Evolutionary conservation across 176 grass and related monocot genomes (phyloP).

Genomic region (Thalia dealbata): DNA sequence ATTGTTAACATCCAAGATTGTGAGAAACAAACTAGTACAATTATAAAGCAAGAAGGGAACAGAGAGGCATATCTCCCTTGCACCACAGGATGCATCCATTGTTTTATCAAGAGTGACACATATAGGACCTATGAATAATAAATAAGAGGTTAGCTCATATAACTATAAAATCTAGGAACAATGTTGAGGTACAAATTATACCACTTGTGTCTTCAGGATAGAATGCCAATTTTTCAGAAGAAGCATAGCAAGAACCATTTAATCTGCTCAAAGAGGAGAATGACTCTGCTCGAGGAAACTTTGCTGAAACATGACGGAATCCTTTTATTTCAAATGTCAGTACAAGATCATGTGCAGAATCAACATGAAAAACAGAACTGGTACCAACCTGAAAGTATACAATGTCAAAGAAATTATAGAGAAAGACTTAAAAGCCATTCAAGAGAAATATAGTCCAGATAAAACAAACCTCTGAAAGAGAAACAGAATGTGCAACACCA

Average conservation of each 20-base stretch:
- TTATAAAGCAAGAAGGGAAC: conserved; percentile 95
- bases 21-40: conserved; percentile 68
- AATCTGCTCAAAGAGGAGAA: conserved; percentile 58
- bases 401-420: conserved; percentile 33
- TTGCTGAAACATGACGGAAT: conserved; percentile 47
- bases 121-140: conserved; percentile 43
- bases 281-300: conserved; percentile 69
- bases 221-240: conserved; percentile 64
- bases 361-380: conserved; percentile 66
- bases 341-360: conserved; percentile 78
- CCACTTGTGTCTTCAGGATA: conserved; percentile 58
- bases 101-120: conserved; percentile 83
- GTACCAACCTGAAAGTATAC: conserved; percentile 49
- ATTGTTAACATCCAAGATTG: conserved; percentile 56
- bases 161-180: neutral
- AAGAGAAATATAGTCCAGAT: conserved; percentile 21
- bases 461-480: conserved; percentile 58
- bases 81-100: conserved; percentile 72
- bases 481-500: conserved; percentile 50
- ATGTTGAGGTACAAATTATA: conserved; percentile 20
- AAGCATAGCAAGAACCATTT: conserved; percentile 59
- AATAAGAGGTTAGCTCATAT: conserved; percentile 7
- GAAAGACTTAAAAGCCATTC: neutral
- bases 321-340: conserved; percentile 69
- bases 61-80: conserved; percentile 73